A percentile compares a stretch with the other conserved stretches of the same genome.
These are phyloP conservation scores for Marchantia paleacea DNA, from an alignment of 225 moss, liverwort and hornwort genomes.

Conservation along the genomic window DNA sequence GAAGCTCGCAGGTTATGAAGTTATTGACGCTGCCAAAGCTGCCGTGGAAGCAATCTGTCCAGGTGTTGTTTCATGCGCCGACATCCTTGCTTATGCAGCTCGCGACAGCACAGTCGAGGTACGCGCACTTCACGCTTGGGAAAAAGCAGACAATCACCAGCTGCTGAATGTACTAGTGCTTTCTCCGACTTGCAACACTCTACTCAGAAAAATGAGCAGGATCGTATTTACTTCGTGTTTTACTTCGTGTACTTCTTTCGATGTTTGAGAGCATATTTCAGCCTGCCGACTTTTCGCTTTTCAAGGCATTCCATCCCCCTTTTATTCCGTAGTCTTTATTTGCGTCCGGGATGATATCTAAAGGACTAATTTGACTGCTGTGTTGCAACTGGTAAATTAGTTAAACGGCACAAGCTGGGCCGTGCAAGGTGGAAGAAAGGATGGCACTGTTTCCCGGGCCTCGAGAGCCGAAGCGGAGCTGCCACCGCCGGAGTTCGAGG, in stretches of 20 bases:
- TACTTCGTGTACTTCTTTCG: too few species aligned
- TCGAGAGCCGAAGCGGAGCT: background rate
- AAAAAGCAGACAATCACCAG: background rate
- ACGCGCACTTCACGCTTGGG: too few species aligned
- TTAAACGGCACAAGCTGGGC: too few species aligned
- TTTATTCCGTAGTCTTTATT: too few species aligned
- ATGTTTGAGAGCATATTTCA: too few species aligned
- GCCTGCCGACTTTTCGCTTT: too few species aligned
- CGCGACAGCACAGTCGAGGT: slow-evolving; percentile 33
- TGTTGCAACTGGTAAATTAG: too few species aligned
- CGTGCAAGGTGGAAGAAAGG: background rate
- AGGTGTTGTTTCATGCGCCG: slow-evolving; percentile 37
- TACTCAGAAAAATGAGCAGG: background rate
- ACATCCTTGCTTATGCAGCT: slow-evolving; percentile 33
- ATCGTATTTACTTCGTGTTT: background rate
- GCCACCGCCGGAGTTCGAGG: background rate
- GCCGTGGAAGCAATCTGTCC: slow-evolving; percentile 19
- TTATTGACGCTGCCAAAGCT: background rate
- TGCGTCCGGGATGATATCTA: too few species aligned
- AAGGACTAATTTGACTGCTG: too few species aligned
- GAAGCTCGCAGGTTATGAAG: background rate
- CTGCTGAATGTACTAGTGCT: too few species aligned
- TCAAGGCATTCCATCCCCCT: too few species aligned
- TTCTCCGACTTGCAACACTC: background rate
- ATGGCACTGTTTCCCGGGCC: background rate